phyloP scores from a whole-genome alignment of 1,139 yeast species.

The Suhomyces anneliseae region DNA sequence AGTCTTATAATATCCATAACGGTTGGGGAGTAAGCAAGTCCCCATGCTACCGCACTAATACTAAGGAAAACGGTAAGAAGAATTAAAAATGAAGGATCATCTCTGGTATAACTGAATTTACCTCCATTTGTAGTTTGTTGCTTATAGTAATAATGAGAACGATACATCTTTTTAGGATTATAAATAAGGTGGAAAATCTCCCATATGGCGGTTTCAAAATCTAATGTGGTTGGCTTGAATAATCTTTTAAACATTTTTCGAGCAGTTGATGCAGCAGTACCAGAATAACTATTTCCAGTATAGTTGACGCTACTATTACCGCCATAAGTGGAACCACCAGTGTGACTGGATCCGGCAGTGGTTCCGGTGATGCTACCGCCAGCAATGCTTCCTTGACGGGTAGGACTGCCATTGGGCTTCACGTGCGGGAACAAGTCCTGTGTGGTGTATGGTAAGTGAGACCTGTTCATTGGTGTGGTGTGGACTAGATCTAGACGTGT shows the following conservation, averaged over 20 bases:
- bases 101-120: constrained; percentile 66
- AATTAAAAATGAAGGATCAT: constrained; percentile 86
- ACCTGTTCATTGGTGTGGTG: constrained; percentile 17
- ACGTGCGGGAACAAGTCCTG: constrained; percentile 40
- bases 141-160: constrained; percentile 73
- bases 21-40: constrained; percentile 72
- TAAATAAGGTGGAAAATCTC: constrained; percentile 74
- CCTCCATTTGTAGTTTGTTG: constrained; percentile 32
- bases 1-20: constrained; percentile 59
- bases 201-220: constrained; percentile 92
- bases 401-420: constrained; percentile 9
- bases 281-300: neutral
- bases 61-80: constrained; percentile 63
- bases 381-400: constrained; percentile 3
- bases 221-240: constrained; percentile 76
- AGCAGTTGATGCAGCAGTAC: neutral
- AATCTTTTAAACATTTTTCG: constrained; percentile 38
- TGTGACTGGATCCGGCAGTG: neutral
- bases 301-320: neutral
- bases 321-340: neutral
- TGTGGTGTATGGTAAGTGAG: constrained; percentile 38
- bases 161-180: constrained; percentile 79
- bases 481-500: constrained; percentile 1
- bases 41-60: constrained; percentile 87
- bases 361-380: constrained; percentile 5